phyloP scores from a whole-genome alignment of 1,284 basidiomycete genomes.

The Ustilago nuda region DNA sequence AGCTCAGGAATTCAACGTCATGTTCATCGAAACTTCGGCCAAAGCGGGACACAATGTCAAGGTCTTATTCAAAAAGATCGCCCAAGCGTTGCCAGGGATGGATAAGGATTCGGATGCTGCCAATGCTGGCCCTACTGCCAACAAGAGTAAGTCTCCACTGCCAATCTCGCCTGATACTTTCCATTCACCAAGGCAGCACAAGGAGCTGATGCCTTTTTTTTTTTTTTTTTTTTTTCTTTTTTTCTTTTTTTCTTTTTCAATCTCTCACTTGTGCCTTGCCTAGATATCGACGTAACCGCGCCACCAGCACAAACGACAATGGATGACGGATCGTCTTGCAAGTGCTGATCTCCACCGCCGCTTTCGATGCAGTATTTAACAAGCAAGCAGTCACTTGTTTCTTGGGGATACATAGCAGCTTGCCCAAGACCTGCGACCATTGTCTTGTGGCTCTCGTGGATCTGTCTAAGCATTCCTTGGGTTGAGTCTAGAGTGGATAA shows the following conservation, averaged over 20 bases:
- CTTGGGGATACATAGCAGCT: background rate
- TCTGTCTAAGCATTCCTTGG: too few species aligned
- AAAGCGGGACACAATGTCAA: constrained; percentile 99
- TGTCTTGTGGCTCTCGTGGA: background rate
- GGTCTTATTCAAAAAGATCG: constrained; percentile 98
- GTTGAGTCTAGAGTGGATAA: too few species aligned
- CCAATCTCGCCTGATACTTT: too few species aligned
- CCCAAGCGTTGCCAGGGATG: constrained; percentile 95
- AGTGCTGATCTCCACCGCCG: constrained; percentile 27
- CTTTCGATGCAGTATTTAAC: too few species aligned
- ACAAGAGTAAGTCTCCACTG: constrained; percentile 45
- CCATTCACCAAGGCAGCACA: background rate
- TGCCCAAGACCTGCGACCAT: background rate
- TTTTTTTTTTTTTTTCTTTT: too few species aligned
- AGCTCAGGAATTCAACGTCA: constrained; percentile 90
- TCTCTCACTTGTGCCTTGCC: background rate
- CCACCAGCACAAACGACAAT: constrained; percentile 52
- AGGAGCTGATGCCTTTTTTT: background rate
- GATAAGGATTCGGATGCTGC: constrained; percentile 80
- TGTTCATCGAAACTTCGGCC: constrained; percentile 99
- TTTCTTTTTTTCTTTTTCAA: too few species aligned
- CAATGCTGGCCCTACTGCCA: constrained; percentile 37
- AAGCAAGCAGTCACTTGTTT: background rate
- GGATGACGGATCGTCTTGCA: constrained; percentile 58
- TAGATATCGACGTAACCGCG: constrained; percentile 60